Evolutionary conservation across 345 rosid genomes (phyloP), one percentile per base, ranked within the genome.

Genomic region (Hibiscus tridactylites): DNA sequence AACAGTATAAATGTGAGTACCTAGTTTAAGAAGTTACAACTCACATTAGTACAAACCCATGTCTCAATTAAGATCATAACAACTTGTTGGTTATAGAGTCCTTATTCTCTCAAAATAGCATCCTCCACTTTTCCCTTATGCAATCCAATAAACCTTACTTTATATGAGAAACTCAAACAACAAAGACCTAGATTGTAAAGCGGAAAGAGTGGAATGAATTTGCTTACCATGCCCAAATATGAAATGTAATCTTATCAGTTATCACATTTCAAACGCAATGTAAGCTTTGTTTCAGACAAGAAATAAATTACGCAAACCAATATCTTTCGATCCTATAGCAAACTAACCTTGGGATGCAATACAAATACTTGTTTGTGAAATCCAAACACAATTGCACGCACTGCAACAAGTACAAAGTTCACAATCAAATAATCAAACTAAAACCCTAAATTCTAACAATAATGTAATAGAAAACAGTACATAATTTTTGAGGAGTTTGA

Each of bases 341-440:
- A 74, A 82, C 85, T 81, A 75, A 96, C 99, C 99, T 92, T 88
- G 35, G 99, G 97, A 75, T 81, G 82, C 81, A 92, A 83, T 75
- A 82, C 62, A 80, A 91, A 96, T 29, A 89, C 97, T 76, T 87
- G 83, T 29, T 21, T 80, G 82, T 96, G 99, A 83, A 96, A 92
- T 75, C 99, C 99, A 81, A 96, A 96, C 56, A 96, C 90, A 60
- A 96, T 66, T 10, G 99, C 97, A 49, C 98, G 96, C 57, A 89
- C 99, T 96, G 84, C 82, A 83, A 53, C 29, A 82, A 53, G 29
- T 74, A 15, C 53, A 8, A 68, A 74, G 16, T 39, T 59, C 50
- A 74, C 6, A 68, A 17, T 60, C 49, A 65, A 69, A 61, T 19
- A 7, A 11, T 21, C 70, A 33, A 75, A 19, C 24, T 29, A 16